Conservation (phyloP, 345 rosid genomes). For the Eucalyptus victrix region DNA sequence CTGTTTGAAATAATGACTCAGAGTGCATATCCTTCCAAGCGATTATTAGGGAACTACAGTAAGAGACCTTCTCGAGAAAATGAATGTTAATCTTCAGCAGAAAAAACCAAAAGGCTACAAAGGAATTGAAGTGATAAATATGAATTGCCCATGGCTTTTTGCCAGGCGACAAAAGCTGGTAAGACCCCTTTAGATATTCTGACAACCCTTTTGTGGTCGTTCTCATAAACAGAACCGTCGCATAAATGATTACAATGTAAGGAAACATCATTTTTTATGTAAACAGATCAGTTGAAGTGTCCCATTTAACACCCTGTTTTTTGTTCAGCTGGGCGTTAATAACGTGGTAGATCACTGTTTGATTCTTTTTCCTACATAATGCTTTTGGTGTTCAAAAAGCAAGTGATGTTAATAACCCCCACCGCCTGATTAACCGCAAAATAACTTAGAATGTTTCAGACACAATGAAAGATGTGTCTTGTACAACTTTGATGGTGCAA, state of each 20-base stretch:
- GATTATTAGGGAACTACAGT: neutral
- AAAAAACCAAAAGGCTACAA: neutral
- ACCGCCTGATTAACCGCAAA: neutral
- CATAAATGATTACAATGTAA: neutral
- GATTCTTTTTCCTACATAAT: neutral
- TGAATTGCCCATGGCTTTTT: neutral
- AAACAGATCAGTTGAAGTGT: neutral
- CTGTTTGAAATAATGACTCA: neutral
- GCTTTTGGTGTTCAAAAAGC: neutral
- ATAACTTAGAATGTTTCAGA: neutral
- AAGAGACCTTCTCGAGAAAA: neutral
- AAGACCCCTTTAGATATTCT: neutral
- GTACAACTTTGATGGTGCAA: neutral
- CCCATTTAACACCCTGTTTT: neutral
- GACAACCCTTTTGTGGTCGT: neutral
- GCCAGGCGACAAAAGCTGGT: neutral
- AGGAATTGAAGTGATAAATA: neutral
- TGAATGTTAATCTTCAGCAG: neutral
- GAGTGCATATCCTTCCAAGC: neutral
- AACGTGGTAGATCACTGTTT: neutral
- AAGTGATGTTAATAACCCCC: neutral
- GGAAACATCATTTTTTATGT: neutral
- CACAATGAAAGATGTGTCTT: neutral
- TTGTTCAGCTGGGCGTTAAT: neutral
- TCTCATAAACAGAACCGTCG: neutral